These are phyloP conservation scores for Phytopythium kandeliae DNA, from an alignment of 352 stramenopile genomes.

Conservation along the genomic window DNA sequence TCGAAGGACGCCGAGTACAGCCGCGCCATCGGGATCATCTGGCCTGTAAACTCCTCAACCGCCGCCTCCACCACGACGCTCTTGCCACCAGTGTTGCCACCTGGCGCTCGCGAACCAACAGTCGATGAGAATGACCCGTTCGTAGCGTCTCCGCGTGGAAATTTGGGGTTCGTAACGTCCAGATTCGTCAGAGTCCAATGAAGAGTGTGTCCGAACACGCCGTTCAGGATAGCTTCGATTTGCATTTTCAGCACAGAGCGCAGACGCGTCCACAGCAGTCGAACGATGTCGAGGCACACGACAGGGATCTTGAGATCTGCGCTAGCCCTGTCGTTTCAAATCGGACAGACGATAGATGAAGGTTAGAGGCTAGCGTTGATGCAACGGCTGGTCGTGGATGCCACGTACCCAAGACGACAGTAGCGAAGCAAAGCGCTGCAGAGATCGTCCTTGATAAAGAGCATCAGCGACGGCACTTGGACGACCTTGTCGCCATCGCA, in stretches of 20 bases:
- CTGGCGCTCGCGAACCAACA: not conserved
- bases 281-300: conserved; percentile 54
- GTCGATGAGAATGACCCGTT: conserved; percentile 1
- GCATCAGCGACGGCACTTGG: conserved; percentile 56
- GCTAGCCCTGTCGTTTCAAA: conserved; percentile 29
- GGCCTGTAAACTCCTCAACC: conserved; percentile 57
- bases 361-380: no score
- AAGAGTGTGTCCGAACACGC: conserved; percentile 59
- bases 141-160: conserved; percentile 32
- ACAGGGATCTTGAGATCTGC: conserved; percentile 47
- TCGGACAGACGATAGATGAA: not conserved
- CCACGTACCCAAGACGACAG: conserved; percentile 51
- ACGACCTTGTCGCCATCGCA: conserved; percentile 47
- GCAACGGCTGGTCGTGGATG: not conserved
- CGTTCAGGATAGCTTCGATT: conserved; percentile 67
- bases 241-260: conserved; percentile 75
- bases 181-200: conserved; percentile 66
- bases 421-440: conserved; percentile 71
- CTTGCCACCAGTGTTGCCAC: not conserved
- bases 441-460: conserved; percentile 83
- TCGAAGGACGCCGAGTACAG: conserved; percentile 68
- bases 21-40: conserved; percentile 39
- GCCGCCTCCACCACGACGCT: conserved; percentile 35
- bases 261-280: conserved; percentile 73
- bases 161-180: conserved; percentile 54